Base-by-base conservation (phyloP, 768 basidiomycete species). In the Aureoboletus auriporus region DNA sequence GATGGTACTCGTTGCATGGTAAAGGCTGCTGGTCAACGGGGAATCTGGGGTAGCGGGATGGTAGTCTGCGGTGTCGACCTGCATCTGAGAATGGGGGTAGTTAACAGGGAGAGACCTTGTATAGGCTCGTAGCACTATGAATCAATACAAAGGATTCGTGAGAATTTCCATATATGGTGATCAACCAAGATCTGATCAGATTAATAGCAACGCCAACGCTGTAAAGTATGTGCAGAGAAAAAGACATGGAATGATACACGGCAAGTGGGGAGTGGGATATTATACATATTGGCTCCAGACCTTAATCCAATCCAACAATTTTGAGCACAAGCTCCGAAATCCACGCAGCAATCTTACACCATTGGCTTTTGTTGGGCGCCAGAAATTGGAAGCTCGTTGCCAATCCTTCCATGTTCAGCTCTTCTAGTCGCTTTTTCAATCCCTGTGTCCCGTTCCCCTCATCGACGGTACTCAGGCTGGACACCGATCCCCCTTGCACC, bases 301-400 rank as follows among this genome's bases (percentile, higher is more conserved):
- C 35, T 50, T 43, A 67, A 43, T 59, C 66, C 57, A 62, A 55
- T 44, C 77, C 65, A 44, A 80, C 74, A 54, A 79, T 78, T 60
- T 73, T 74, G 60, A 68, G 63, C 26, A 82, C 74, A 53, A 82
- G 66, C 59, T 77, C 76, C 29, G 85, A 82, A 50, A 89, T 87
- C 85, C 86, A 90, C 46, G 82, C 78, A 51, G 87, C 76, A 71
- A 89, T 78, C 58, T 76, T 80, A 43, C 79, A 76, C 51, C 79
- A 82, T 23, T 77, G 74, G 14, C 73, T 74, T 40, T 76, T 74
- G 46, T 72, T 69, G 14, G 77, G 69, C 4, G 83, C 74, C 30
- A 89, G 65, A 70, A 92, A 92, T 51, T 78, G 74, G 71, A 87
- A 85, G 58, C 73, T 82, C 53, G 74, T 82, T n/a, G 80, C 79